Evolutionary conservation across 257 asterid genomes (phyloP), one percentile per base, ranked within the genome.

Genomic region (Jasminum sambac): DNA sequence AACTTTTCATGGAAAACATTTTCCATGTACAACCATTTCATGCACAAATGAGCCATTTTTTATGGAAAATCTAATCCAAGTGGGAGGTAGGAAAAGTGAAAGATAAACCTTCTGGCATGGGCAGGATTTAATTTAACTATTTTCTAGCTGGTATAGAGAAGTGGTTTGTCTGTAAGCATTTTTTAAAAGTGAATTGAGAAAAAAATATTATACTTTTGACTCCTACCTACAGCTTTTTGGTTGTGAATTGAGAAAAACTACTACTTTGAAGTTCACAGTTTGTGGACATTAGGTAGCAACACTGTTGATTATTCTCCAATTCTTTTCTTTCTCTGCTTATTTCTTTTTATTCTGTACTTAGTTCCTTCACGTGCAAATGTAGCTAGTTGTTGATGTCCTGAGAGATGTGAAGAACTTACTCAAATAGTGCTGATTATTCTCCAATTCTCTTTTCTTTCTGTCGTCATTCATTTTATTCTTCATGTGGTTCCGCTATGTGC

Each of bases 371-470:
- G 59, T 48, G 37, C 30, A 68, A 36, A 52, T 52, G 7, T 26
- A 68, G 9, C 24, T 60, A 19, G 44, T 65, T 58, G 44, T 65
- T 58, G 63, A 67, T 30, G 41, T 60, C 44, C 7, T 65, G 62
- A 58, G 59, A 16, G 38, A 42, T 65, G 26, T 40, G 8, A 17
- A 64, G 44, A 46, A 23, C 62, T 50, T 64, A 19, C 4, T 3
- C 21, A 30, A 9, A 52, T 0, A 30, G 34, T 6, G 3, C 21
- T 19, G 36, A 55, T 10, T 23, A 23, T 21, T 55, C 62, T 55
- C 34, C 16, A 23, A 19, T 55, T 23, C 62, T 23, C 62, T 55
- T 23, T 55, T 55, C 36, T 19, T 55, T 55, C 6, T 23, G 10
- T 25, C 16, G 2, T 21, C 34, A 19, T 19, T 8, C 36, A 1